phyloP scores from a whole-genome alignment of 1,139 yeast genomes.

The Pichia sp. region DNA sequence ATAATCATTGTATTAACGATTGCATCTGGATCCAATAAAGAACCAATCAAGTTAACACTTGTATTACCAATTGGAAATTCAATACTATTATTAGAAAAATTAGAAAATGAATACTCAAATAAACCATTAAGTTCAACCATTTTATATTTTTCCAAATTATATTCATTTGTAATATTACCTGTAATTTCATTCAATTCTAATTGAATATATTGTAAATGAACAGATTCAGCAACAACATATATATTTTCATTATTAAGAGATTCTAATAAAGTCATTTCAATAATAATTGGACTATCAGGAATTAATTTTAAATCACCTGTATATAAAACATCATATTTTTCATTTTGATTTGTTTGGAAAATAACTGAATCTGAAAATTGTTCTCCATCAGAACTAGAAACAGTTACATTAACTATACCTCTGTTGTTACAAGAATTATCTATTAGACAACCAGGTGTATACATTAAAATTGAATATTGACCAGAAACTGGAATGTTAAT shows the following conservation, averaged over 20 bases:
- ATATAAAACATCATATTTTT: conserved; percentile 74
- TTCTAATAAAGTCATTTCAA: conserved; percentile 18
- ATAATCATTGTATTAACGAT: conserved; percentile 33
- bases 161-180: conserved; percentile 13
- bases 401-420: conserved; percentile 72
- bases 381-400: conserved; percentile 42
- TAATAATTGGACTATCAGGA: conserved; percentile 22
- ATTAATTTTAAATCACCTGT: conserved; percentile 48
- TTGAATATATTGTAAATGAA: conserved; percentile 59
- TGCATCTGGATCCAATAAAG: conserved; percentile 39
- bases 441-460: conserved; percentile 78
- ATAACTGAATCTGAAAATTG: conserved; percentile 39
- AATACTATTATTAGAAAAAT: conserved; percentile 43
- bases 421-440: conserved; percentile 67
- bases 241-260: conserved; percentile 18
- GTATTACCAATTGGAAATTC: conserved; percentile 50
- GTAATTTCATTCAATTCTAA: conserved; percentile 51
- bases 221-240: conserved; percentile 65
- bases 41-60: conserved; percentile 58
- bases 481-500: conserved; percentile 76
- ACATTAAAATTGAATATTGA: conserved; percentile 60
- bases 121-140: conserved; percentile 51
- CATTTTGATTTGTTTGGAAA: conserved; percentile 72
- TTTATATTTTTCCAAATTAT: conserved; percentile 2
- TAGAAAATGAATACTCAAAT: conserved; percentile 71